A percentile compares a stretch with the other conserved stretches of the same genome.
These are phyloP conservation scores for Magnaporthiopsis incrustans DNA, from an alignment of 2,329 filamentous ascomycete species.

Conservation along the genomic window DNA sequence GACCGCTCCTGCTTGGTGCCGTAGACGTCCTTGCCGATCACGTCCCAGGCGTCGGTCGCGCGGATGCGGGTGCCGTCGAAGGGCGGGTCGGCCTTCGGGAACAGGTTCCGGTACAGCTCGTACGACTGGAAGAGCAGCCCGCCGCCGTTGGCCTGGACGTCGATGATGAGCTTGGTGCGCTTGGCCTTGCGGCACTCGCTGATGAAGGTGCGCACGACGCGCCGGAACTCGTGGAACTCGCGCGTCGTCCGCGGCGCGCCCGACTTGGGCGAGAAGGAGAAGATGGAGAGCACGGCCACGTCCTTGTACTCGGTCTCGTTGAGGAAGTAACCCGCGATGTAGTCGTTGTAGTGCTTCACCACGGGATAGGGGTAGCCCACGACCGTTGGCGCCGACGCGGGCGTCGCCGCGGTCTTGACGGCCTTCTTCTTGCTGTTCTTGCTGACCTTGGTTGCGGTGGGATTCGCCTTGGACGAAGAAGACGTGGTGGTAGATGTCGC, in stretches of 20 bases:
- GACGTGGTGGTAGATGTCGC: not conserved
- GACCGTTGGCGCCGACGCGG: constrained; percentile 10
- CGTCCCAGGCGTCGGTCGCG: constrained; percentile 2
- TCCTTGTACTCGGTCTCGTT: constrained; percentile 20
- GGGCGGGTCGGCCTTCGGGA: constrained; percentile 28
- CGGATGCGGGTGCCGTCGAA: constrained; percentile 7
- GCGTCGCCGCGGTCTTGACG: not conserved
- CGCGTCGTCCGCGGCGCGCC: constrained; percentile 13
- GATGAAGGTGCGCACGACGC: constrained; percentile 25
- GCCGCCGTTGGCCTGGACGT: constrained; percentile 50
- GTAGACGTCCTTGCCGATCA: constrained; percentile 1
- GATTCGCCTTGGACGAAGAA: not conserved
- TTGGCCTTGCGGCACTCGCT: constrained; percentile 31
- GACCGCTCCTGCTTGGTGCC: constrained; percentile 5
- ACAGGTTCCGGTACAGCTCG: constrained; percentile 52
- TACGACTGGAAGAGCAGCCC: constrained; percentile 52
- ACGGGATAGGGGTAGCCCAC: constrained; percentile 22
- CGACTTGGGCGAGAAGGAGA: constrained; percentile 15
- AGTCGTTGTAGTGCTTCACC: constrained; percentile 18
- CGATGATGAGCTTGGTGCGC: constrained; percentile 53
- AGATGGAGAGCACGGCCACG: constrained; percentile 22
- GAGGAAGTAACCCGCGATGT: constrained; percentile 18
- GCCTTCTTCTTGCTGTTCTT: not conserved
- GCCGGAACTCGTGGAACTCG: constrained; percentile 31
- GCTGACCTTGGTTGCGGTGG: not conserved